Percentiles rank a stretch among this genome's conserved stretches.
These are phyloP conservation scores for Debaryomyces psychrophilus DNA, from an alignment of 1,139 yeast genomes.

Conservation along the genomic window DNA sequence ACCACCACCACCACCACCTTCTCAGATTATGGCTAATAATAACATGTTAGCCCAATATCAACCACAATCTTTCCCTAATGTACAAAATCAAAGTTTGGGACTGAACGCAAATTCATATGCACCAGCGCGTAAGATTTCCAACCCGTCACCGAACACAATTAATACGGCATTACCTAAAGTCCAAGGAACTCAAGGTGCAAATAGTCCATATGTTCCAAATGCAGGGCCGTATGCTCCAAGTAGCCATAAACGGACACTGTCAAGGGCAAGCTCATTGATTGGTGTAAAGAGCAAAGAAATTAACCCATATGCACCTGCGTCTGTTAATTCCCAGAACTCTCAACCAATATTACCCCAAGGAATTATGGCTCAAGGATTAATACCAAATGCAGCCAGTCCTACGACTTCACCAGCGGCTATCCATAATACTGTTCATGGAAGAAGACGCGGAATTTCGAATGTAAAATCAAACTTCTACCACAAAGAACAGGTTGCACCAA, in stretches of 20 bases:
- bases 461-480: conserved; percentile 31
- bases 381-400: conserved; percentile 2
- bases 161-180: conserved; percentile 6
- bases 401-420: conserved; percentile 7
- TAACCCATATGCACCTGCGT: conserved; percentile 50
- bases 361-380: background rate
- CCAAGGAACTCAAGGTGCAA: conserved; percentile 23
- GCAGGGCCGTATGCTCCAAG: conserved; percentile 53
- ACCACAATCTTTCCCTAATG: conserved; percentile 8
- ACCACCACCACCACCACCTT: conserved; percentile 7
- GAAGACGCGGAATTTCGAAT: conserved; percentile 35
- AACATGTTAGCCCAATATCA: conserved; percentile 14
- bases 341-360: conserved; percentile 9
- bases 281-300: conserved; percentile 47
- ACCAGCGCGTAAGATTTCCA: conserved; percentile 9
- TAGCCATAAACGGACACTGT: conserved; percentile 39
- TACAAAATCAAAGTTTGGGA: background rate
- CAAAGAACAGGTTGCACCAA: conserved; percentile 23
- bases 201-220: conserved; percentile 50
- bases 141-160: conserved; percentile 4
- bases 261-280: conserved; percentile 47
- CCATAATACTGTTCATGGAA: conserved; percentile 13
- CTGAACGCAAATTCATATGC: background rate
- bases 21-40: background rate
- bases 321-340: conserved; percentile 18